phyloP scores from a whole-genome alignment of 1,284 basidiomycete species.

The Cryptococcus sp. region DNA sequence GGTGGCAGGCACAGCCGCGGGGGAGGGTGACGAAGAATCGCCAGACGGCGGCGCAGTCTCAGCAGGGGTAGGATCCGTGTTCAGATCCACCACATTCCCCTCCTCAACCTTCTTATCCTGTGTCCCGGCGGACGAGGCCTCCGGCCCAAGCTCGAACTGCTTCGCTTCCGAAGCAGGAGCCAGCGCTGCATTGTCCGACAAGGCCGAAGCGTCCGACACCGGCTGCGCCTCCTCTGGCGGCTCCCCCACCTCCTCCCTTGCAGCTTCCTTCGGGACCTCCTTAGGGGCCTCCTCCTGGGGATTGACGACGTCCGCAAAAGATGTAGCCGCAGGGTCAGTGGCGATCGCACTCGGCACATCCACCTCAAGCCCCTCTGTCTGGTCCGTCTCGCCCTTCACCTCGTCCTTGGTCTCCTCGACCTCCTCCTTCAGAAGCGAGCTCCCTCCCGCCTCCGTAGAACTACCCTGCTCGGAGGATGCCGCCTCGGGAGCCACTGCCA shows the following conservation, averaged over 20 bases:
- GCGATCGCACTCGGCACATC: constrained; percentile 5
- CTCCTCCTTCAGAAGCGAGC: no score
- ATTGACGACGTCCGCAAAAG: constrained; percentile 17
- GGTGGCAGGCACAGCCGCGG: background rate
- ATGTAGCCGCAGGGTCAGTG: constrained; percentile 5
- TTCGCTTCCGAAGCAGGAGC: background rate
- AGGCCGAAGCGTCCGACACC: background rate
- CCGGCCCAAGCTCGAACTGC: no score
- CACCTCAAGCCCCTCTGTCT: background rate
- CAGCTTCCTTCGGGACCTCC: background rate
- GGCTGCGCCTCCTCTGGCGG: background rate
- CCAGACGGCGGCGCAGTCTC: background rate
- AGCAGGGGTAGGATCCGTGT: no score
- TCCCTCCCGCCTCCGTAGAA: no score
- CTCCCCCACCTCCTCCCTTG: background rate
- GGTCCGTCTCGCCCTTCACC: background rate
- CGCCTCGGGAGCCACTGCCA: background rate
- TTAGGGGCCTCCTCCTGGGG: background rate
- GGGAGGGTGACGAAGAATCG: background rate
- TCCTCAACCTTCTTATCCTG: no score
- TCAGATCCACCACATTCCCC: no score
- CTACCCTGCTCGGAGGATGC: background rate
- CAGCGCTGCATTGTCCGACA: background rate
- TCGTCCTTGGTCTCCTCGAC: background rate
- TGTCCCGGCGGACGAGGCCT: no score